Evolutionary conservation across 129 eudicot genomes (phyloP).

Genomic region (Cynara cardunculus): DNA sequence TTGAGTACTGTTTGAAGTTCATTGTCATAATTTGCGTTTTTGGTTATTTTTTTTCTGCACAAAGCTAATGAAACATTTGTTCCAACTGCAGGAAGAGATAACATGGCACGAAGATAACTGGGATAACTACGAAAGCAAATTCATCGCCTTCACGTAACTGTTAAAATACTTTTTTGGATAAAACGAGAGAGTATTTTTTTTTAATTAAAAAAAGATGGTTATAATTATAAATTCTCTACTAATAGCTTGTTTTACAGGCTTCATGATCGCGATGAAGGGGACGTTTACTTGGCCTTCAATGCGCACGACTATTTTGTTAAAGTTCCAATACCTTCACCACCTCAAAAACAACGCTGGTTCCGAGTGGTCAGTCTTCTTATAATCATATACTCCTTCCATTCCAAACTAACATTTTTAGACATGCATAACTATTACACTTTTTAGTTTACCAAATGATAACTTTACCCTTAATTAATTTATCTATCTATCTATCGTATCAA

Average conservation of each 20-base stretch:
- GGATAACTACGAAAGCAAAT: slow-evolving; percentile 81
- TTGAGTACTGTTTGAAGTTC: background rate
- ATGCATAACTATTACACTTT: background rate
- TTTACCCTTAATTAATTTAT: background rate
- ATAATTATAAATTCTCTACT: background rate
- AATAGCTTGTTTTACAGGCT: slow-evolving; percentile 43
- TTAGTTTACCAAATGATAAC: background rate
- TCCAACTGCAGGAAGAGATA: slow-evolving; percentile 61
- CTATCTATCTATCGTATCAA: too few species aligned
- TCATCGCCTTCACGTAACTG: slow-evolving; percentile 92
- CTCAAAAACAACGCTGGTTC: slow-evolving; percentile 55
- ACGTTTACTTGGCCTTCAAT: slow-evolving; percentile 84
- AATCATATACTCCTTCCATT: background rate
- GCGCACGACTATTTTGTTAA: slow-evolving; percentile 81
- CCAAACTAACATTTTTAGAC: background rate
- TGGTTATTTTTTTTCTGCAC: background rate
- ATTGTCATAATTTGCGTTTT: background rate
- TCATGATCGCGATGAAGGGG: slow-evolving; percentile 73
- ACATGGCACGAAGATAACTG: slow-evolving; percentile 99
- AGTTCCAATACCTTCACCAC: slow-evolving; percentile 69
- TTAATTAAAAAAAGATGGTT: background rate
- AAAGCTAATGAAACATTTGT: slow-evolving; percentile 6
- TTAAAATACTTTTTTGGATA: background rate
- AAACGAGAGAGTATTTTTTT: background rate
- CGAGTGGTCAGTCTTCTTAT: slow-evolving; percentile 71